These are phyloP conservation scores for Cryptococcus hybrid DNA, from an alignment of 1,284 basidiomycete genomes.

Conservation along the genomic window DNA sequence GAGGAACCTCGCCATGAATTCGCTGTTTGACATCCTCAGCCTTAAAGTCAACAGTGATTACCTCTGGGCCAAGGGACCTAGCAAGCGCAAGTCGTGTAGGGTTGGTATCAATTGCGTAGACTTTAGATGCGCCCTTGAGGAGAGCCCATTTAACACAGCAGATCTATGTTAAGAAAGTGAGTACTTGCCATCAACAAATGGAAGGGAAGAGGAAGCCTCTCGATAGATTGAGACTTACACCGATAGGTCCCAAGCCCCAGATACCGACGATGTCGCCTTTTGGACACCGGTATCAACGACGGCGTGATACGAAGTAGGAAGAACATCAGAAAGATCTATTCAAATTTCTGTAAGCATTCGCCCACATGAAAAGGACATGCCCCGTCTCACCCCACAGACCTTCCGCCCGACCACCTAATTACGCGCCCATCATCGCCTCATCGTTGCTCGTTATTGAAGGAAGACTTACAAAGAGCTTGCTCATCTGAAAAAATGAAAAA, in stretches of 20 bases:
- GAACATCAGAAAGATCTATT: conserved; percentile 63
- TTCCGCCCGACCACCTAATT: neutral
- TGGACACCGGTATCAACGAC: conserved; percentile 57
- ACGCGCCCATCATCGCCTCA: neutral
- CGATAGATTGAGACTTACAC: conserved; percentile 17
- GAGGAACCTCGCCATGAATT: conserved; percentile 62
- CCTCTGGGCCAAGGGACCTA: conserved; percentile 53
- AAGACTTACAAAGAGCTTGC: conserved; percentile 27
- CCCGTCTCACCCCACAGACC: neutral
- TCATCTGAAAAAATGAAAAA: conserved; percentile 20
- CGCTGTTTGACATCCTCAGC: conserved; percentile 60
- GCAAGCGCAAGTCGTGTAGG: conserved; percentile 64
- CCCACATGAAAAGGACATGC: neutral
- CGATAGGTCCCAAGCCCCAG: conserved; percentile 18
- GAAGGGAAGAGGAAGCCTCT: neutral
- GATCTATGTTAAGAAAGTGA: conserved; percentile 35
- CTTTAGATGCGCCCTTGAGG: conserved; percentile 66
- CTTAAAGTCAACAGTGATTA: conserved; percentile 66
- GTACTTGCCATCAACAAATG: neutral
- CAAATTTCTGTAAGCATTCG: neutral
- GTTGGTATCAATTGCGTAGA: conserved; percentile 70
- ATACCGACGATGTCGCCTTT: conserved; percentile 55
- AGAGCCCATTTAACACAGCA: conserved; percentile 62
- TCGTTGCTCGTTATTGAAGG: neutral
- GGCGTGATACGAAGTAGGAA: conserved; percentile 68